Percentiles rank a stretch among this genome's conserved stretches.
These are phyloP conservation scores for Magnolia changhungtana DNA, from an alignment of 164 flowering plant genomes.

Conservation along the genomic window DNA sequence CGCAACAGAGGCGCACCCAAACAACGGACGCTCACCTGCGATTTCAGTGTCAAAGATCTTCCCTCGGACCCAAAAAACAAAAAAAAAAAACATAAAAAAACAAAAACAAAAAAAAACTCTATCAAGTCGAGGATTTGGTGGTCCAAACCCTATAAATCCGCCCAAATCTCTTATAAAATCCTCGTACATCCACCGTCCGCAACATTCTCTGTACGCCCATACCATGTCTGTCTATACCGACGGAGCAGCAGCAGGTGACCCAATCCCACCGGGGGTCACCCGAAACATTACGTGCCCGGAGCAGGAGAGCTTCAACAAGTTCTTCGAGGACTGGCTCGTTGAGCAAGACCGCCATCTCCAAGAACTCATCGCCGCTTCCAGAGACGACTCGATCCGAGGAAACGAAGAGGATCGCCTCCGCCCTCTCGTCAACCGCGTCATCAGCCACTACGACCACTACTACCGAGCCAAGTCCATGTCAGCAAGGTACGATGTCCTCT, in stretches of 20 bases:
- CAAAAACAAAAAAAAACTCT: background rate
- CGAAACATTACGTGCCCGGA: background rate
- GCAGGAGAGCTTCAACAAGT: slow-evolving; percentile 7
- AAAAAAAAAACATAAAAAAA: too few relatives aligned
- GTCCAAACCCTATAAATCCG: background rate
- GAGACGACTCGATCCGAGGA: background rate
- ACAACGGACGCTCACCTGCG: too few relatives aligned
- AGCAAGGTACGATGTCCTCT: slow-evolving; percentile 32
- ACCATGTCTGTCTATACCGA: background rate
- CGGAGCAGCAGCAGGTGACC: background rate
- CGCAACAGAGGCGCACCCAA: too few relatives aligned
- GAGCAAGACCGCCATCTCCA: slow-evolving; percentile 35
- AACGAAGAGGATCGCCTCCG: slow-evolving; percentile 9
- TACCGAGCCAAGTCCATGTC: slow-evolving; percentile 39
- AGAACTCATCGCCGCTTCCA: slow-evolving; percentile 26
- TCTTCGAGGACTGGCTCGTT: slow-evolving; percentile 33
- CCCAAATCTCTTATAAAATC: background rate
- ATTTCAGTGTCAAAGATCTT: too few relatives aligned
- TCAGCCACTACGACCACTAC: slow-evolving; percentile 53
- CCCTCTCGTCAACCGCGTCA: slow-evolving; percentile 29
- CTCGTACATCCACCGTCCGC: background rate
- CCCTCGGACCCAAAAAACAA: too few relatives aligned
- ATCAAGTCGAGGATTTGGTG: background rate
- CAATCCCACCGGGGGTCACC: background rate
- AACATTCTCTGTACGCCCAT: background rate